Base-by-base conservation (phyloP, 192 early-diverging fungal species). In the Gryganskiella cystojenkinii region DNA sequence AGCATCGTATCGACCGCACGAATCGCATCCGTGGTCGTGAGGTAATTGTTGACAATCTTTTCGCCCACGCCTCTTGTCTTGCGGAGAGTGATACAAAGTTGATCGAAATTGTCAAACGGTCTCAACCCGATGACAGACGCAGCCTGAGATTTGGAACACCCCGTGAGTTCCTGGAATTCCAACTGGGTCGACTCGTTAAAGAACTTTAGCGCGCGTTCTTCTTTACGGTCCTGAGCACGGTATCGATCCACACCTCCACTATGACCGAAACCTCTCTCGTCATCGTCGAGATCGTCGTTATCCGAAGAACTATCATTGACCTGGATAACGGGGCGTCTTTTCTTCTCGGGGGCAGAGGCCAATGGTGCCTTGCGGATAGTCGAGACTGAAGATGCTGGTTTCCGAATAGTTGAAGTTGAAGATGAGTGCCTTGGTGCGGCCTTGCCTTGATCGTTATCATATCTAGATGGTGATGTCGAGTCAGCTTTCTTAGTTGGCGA, bases 1-100 rank as follows among this genome's bases (percentile, higher is more conserved):
- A 93, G 86, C 61, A 91, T 78, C 20, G 40, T 73, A 61, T 91
- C 90, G 7, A 90, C 89, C 43, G 81, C 87, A n/a, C 53, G 80
- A 73, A 88, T 95, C 2, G 80, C 93, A 70, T 87, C 84, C 61
- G 86, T 78, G 22, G 90, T 80, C 2, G 86, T 80, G 45, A 81
- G 61, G 53, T 89, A 91, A 17, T 81, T 81, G 30, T 81, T 70
- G n/a, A 89, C 73, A 27, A 87, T 73, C 25, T 66, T 83, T 11
- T 79, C 78, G 31, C 82, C 82, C 9, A 91, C 80, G 15, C 89
- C 88, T 9, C 83, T 82, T 27, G 82, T 74, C 13, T 56, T 71
- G 57, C 87, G 86, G 69, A 93, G 59, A 19, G 79, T 67, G 20
- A 74, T 58, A 66, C 86, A 72, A 8, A 92, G 37, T 22, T 86